Evolutionary conservation across 306 rosid genomes (phyloP), one percentile per base, ranked within the genome.

Genomic region (Rubus idaeus): DNA sequence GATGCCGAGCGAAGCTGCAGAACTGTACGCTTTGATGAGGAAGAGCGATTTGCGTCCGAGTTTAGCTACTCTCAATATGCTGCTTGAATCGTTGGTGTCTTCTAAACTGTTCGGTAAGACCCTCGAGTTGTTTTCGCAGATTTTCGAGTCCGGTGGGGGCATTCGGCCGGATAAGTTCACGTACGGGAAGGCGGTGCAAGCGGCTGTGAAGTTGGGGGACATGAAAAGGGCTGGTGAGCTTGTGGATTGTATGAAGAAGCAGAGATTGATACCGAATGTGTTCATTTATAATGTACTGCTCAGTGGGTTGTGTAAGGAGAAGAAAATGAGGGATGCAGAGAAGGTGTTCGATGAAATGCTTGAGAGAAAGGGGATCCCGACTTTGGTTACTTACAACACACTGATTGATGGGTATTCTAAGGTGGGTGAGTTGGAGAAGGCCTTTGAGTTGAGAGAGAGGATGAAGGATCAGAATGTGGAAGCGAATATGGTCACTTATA

Each of bases 261-360:
- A 72, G 67, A 79, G 86, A 44, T 12, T 87, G 35, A 26, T 26
- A 0, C 89, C 91, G n/a, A 75, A 63, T 75, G 88, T 80, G 57
- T 91, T 89, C 57, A 77, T 86, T 12, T 89, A 86, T 77, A 93
- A 91, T 73, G 83, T 91, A 53, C 5, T 89, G 30, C 73, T 93
- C 3, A 78, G 84, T 39, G 85, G 91, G 16, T 56, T 91, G 68
- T 91, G 96, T 70, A 91, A 73, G 68, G 78, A 68, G 84, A 79
- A 75, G 75, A 88, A 80, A 64, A 72, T 87, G 39, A 71, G 72
- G 18, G 91, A 93, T 26, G 96, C 96, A 5, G 84, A 89, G 83
- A 86, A 86, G 61, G 2, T 86, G 84, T 91, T 93, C 23, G 96
- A 89, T 52, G 96, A 89, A 91, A 88, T 91, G 92, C 12, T 68